Conservation (phyloP, 2,329 filamentous ascomycete genomes). For the Aureobasidium sp. region DNA sequence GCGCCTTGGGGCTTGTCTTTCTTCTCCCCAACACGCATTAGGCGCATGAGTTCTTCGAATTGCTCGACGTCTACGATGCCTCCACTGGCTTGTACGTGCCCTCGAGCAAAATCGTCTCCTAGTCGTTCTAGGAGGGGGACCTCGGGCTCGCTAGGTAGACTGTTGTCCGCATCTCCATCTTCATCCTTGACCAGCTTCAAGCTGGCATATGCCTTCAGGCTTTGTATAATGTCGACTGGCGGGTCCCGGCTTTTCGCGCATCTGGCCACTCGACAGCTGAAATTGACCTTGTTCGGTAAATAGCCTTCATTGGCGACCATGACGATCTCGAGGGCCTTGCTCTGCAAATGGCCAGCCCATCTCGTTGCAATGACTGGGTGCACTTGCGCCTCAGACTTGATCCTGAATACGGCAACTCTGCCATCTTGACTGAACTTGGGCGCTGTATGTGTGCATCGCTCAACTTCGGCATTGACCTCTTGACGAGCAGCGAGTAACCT, state of each 20-base stretch:
- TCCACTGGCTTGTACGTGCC: constrained; percentile 60
- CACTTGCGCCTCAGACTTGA: constrained; percentile 52
- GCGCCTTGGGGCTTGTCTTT: constrained; percentile 28
- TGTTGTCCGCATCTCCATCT: neutral
- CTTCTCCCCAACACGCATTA: constrained; percentile 53
- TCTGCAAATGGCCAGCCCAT: constrained; percentile 55
- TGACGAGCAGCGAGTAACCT: constrained; percentile 45
- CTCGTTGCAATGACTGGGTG: constrained; percentile 60
- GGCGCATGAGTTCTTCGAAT: constrained; percentile 55
- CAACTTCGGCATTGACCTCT: constrained; percentile 54
- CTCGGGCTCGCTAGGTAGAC: constrained; percentile 6
- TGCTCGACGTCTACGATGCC: constrained; percentile 53
- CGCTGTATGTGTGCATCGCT: constrained; percentile 51
- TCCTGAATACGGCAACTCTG: constrained; percentile 54
- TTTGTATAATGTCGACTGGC: constrained; percentile 56
- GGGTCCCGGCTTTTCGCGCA: constrained; percentile 46
- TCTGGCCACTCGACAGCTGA: constrained; percentile 55
- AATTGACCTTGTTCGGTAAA: constrained; percentile 54
- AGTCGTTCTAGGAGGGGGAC: constrained; percentile 38
- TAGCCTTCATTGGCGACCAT: constrained; percentile 62
- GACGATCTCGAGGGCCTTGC: constrained; percentile 52
- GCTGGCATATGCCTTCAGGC: constrained; percentile 43
- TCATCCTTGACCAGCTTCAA: constrained; percentile 16
- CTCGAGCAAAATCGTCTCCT: constrained; percentile 56
- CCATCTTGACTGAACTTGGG: constrained; percentile 57